phyloP scores from a whole-genome alignment of 345 rosid species.

The Limnanthes douglasii region DNA sequence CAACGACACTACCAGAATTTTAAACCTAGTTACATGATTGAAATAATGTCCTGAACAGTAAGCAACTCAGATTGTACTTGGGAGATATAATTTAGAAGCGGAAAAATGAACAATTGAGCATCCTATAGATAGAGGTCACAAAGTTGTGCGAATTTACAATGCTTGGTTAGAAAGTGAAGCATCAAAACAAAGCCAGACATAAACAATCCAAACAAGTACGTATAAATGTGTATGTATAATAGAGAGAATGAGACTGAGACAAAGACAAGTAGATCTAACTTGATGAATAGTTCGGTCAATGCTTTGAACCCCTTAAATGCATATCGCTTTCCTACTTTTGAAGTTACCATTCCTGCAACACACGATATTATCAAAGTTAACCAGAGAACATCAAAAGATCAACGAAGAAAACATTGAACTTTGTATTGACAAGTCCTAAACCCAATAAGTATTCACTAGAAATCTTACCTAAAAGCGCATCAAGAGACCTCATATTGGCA shows the following conservation, averaged over 20 bases:
- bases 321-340: conserved; percentile 89
- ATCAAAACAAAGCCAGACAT: no score
- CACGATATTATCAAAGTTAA: conserved; percentile 5
- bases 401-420: not conserved
- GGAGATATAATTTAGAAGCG: no score
- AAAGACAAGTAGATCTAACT: conserved; percentile 19
- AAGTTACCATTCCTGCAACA: conserved; percentile 74
- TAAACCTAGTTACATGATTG: no score
- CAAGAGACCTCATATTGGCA: conserved; percentile 86
- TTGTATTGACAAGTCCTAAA: not conserved
- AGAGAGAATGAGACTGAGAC: not conserved
- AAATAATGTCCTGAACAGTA: no score
- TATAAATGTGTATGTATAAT: not conserved
- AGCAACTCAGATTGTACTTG: no score
- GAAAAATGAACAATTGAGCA: no score
- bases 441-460: not conserved
- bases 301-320: conserved; percentile 86
- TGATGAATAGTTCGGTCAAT: conserved; percentile 66
- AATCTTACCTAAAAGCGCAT: conserved; percentile 66
- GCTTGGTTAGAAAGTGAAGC: no score
- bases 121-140: no score
- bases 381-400: not conserved
- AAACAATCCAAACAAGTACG: no score
- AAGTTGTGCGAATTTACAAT: no score
- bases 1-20: no score